phyloP scores from a whole-genome alignment of 257 asterid genomes.

The Cinchona pubescens region DNA sequence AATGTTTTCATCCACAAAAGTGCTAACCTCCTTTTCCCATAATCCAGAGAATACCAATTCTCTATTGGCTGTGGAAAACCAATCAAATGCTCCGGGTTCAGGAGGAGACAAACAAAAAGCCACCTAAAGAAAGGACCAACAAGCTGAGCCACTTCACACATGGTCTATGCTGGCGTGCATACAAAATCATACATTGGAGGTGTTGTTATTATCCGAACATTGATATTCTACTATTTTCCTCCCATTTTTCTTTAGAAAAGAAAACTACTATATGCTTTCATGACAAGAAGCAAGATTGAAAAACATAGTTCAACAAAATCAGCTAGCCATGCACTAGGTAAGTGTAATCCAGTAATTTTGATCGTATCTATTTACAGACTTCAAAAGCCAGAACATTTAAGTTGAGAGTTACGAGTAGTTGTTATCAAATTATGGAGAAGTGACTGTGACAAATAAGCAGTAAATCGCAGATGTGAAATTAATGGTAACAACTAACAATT shows the following conservation, averaged over 20 bases:
- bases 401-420: conserved; percentile 1
- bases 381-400: background rate
- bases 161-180: conserved; percentile 11
- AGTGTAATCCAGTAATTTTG: too few species aligned
- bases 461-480: background rate
- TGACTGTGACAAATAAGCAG: background rate
- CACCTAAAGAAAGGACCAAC: conserved; percentile 5
- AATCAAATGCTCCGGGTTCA: background rate
- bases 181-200: background rate
- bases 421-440: background rate
- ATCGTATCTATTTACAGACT: background rate
- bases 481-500: conserved; percentile 8
- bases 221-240: background rate
- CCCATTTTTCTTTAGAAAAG: background rate
- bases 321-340: background rate
- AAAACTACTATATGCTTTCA: background rate
- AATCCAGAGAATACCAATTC: conserved; percentile 12
- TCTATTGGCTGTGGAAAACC: conserved; percentile 3
- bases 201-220: background rate
- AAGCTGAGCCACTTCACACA: conserved; percentile 18
- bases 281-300: background rate
- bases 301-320: background rate
- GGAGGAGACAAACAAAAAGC: background rate
- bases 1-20: conserved; percentile 49
- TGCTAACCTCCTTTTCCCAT: conserved; percentile 18